A percentile compares a stretch with the other conserved stretches of the same genome.
phyloP scores from a whole-genome alignment of 73 alveolate genomes.

The Effrenium voratum region DNA sequence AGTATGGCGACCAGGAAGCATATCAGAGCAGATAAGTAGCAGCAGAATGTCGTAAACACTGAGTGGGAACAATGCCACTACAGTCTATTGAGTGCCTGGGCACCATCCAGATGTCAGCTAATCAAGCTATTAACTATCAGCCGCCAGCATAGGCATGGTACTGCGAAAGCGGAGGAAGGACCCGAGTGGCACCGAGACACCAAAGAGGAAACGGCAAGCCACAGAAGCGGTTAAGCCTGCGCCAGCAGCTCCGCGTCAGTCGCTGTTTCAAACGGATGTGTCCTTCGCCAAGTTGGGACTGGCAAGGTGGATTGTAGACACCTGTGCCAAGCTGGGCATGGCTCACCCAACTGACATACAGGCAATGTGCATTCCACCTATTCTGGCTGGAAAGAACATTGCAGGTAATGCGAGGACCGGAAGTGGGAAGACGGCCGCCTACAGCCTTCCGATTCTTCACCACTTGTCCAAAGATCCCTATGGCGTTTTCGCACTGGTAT shows the following conservation, averaged over 20 bases:
- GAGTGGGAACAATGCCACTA: no score
- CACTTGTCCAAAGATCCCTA: slow-evolving; percentile 95
- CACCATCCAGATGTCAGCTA: no score
- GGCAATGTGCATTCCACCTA: slow-evolving; percentile 95
- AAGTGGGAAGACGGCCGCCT: slow-evolving; percentile 99
- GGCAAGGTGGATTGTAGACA: slow-evolving; percentile 97
- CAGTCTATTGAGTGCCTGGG: no score
- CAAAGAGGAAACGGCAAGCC: neutral
- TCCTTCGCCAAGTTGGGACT: slow-evolving; percentile 96
- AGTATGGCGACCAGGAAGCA: no score
- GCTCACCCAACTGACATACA: slow-evolving; percentile 99
- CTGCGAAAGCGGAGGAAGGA: neutral
- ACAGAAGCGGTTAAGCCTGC: no score
- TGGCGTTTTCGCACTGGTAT: slow-evolving; percentile 94
- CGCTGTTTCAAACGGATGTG: slow-evolving; percentile 61
- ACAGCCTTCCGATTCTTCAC: slow-evolving; percentile 99
- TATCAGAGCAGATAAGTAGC: no score
- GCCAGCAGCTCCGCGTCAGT: no score
- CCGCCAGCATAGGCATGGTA: neutral
- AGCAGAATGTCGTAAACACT: no score
- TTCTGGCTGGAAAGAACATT: slow-evolving; percentile 66
- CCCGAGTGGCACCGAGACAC: neutral
- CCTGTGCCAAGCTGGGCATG: slow-evolving; percentile 98
- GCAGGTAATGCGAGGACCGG: slow-evolving; percentile 98
- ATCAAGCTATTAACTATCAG: no score